Percentiles rank a stretch among this genome's conserved stretches.
These are phyloP conservation scores for Capronia coronata DNA, from an alignment of 2,329 filamentous ascomycete genomes.

Conservation along the genomic window DNA sequence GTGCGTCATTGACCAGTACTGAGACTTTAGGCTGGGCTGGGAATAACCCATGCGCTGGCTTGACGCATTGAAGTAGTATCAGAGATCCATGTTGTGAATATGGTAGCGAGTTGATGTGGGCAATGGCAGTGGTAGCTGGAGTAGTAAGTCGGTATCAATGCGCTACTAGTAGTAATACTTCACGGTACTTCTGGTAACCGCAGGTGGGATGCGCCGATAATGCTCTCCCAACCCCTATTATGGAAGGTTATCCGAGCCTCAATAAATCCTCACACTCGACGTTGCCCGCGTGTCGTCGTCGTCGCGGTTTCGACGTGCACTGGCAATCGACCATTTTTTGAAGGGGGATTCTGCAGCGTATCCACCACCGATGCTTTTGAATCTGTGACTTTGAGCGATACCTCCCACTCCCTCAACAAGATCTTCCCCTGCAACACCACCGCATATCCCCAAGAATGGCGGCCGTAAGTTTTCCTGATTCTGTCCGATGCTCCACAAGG, in stretches of 20 bases:
- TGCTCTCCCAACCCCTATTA: too few species aligned
- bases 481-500: background rate
- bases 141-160: too few species aligned
- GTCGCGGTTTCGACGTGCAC: background rate
- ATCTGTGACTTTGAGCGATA: background rate
- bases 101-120: too few species aligned
- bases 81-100: too few species aligned
- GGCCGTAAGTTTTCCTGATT: constrained; percentile 14
- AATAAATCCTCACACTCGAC: background rate
- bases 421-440: background rate
- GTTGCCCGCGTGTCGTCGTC: background rate
- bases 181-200: too few species aligned
- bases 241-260: background rate
- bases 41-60: too few species aligned
- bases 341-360: background rate
- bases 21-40: too few species aligned
- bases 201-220: too few species aligned
- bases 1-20: too few species aligned
- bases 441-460: constrained; percentile 14
- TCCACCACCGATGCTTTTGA: background rate
- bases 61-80: too few species aligned
- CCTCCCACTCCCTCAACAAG: background rate
- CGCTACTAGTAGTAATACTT: too few species aligned
- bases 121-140: too few species aligned
- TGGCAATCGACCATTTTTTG: background rate